Conservation (phyloP, 2,329 filamentous ascomycete species). For the Albophoma yamanashiensis region DNA sequence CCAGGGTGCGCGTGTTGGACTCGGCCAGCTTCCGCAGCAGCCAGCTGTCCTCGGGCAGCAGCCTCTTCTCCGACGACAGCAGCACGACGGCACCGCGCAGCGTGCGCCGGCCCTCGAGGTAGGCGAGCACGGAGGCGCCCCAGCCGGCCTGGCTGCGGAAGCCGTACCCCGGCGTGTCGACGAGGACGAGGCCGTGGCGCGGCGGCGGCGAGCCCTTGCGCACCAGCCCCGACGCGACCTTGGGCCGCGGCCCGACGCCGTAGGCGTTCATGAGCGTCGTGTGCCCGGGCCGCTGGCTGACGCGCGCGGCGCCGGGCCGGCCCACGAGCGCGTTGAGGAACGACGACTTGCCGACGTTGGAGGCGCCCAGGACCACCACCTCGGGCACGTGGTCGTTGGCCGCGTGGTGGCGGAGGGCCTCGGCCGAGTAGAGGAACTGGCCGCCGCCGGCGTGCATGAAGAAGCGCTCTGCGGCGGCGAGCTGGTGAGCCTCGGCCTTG, state of each 20-base stretch:
- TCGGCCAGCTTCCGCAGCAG: constrained; percentile 35
- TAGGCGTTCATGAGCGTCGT: constrained; percentile 47
- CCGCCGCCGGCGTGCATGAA: constrained; percentile 17
- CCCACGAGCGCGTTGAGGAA: constrained; percentile 75
- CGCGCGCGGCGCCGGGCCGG: constrained; percentile 29
- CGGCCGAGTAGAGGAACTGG: constrained; percentile 41
- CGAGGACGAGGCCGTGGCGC: constrained; percentile 34
- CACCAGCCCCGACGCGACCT: constrained; percentile 13
- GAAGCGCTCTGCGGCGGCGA: constrained; percentile 19
- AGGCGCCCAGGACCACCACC: constrained; percentile 73
- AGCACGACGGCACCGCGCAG: constrained; percentile 43
- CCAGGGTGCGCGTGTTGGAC: constrained; percentile 31
- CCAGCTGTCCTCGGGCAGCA: constrained; percentile 36
- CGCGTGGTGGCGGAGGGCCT: constrained; percentile 35
- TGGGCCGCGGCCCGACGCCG: constrained; percentile 35
- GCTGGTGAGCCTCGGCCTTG: constrained; percentile 12
- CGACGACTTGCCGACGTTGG: constrained; percentile 83
- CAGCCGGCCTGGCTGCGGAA: constrained; percentile 34
- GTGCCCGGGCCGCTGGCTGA: constrained; percentile 39
- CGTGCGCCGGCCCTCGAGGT: constrained; percentile 33
- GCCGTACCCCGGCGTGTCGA: constrained; percentile 43
- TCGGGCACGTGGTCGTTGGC: constrained; percentile 43
- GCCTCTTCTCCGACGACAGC: constrained; percentile 39
- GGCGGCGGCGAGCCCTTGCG: constrained; percentile 28
- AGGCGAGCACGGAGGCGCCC: constrained; percentile 41